Percentiles rank a stretch among this genome's conserved stretches.
Conservation (phyloP, 192 early-diverging fungal species). For the Phlyctochytrium planicorne region DNA sequence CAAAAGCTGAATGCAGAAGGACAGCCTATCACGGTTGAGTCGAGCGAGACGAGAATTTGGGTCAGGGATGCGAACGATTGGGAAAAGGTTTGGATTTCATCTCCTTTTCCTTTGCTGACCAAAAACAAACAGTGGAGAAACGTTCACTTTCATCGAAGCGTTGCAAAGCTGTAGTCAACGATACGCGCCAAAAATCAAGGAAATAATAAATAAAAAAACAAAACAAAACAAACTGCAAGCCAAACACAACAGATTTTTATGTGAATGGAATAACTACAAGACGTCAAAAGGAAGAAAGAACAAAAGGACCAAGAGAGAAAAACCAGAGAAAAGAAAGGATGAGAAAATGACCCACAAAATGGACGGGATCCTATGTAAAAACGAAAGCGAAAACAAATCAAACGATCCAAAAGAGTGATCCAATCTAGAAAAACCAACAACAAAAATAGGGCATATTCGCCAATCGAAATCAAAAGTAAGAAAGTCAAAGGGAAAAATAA, state of each 20-base stretch:
- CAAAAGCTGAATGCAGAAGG: constrained; percentile 24
- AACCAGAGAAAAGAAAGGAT: background rate
- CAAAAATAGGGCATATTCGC: no score
- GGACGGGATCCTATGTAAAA: no score
- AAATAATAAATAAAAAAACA: background rate
- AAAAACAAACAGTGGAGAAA: background rate
- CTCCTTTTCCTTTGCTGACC: background rate
- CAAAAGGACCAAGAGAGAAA: background rate
- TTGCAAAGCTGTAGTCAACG: constrained; percentile 14
- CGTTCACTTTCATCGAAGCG: constrained; percentile 25
- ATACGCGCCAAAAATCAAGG: background rate
- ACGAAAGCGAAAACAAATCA: no score
- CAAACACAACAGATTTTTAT: background rate
- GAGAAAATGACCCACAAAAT: background rate
- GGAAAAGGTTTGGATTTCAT: constrained; percentile 10
- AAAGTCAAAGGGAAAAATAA: no score
- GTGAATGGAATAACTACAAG: background rate
- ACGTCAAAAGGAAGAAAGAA: background rate
- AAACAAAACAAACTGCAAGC: background rate
- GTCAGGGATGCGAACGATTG: constrained; percentile 11
- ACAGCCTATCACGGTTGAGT: constrained; percentile 9
- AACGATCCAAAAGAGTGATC: no score
- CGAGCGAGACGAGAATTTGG: constrained; percentile 26
- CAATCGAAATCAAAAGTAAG: no score
- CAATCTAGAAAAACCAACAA: no score